Conservation (phyloP, 805 yeast species). For the Metschnikowia reukaufii region DNA sequence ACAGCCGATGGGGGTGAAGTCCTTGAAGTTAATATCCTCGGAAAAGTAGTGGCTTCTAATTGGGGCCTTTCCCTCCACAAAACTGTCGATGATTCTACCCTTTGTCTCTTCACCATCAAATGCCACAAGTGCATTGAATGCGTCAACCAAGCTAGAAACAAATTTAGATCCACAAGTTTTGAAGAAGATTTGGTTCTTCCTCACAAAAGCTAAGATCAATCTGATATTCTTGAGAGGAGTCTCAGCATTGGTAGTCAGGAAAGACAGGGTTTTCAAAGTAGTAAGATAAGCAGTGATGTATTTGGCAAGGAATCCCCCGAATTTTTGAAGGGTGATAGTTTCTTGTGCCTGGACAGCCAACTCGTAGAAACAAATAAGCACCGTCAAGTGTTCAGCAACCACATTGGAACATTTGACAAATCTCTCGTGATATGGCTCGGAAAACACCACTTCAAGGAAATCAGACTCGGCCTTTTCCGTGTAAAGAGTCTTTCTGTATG, state of each 20-base stretch:
- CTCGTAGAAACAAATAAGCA: conserved; percentile 17
- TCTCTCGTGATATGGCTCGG: conserved; percentile 12
- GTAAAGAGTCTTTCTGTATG: conserved; percentile 21
- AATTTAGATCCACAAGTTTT: conserved; percentile 1
- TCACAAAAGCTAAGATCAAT: conserved; percentile 17
- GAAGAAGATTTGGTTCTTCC: conserved; percentile 4
- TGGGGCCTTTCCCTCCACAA: conserved; percentile 30
- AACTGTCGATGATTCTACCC: conserved; percentile 9
- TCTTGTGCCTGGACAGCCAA: conserved; percentile 10
- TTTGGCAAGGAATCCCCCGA: conserved; percentile 11
- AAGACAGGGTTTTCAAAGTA: conserved; percentile 1
- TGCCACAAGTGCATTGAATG: conserved; percentile 11
- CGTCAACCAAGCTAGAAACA: conserved; percentile 6
- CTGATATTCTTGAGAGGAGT: conserved; percentile 14
- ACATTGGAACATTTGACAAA: conserved; percentile 8
- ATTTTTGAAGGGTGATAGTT: background rate
- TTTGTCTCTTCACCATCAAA: conserved; percentile 14
- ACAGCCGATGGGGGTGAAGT: conserved; percentile 54
- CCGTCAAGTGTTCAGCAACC: conserved; percentile 16
- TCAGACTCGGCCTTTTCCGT: conserved; percentile 18
- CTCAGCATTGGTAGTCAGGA: conserved; percentile 7
- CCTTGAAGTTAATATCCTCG: conserved; percentile 66
- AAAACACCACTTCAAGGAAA: conserved; percentile 28
- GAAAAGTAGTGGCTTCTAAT: conserved; percentile 52
- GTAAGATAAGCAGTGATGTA: conserved; percentile 11